These are phyloP conservation scores for Mallotus nudiflorus DNA, from an alignment of 345 rosid genomes.

Conservation along the genomic window DNA sequence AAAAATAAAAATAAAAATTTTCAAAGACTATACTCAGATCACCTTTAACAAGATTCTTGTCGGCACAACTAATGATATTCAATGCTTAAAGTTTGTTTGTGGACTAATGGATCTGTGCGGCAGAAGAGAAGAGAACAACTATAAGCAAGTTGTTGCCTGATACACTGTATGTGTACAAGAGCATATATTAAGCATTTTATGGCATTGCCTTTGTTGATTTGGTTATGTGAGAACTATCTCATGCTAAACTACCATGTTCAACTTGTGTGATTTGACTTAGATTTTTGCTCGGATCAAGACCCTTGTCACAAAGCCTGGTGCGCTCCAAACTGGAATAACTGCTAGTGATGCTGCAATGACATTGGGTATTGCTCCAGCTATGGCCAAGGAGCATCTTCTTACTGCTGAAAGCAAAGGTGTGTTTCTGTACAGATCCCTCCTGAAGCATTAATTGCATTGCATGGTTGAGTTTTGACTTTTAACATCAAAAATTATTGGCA, in stretches of 20 bases:
- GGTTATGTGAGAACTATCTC: not conserved
- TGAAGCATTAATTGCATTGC: not conserved
- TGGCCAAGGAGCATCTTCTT: constrained; percentile 97
- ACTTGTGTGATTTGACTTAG: constrained; percentile 29
- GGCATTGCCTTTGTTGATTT: not conserved
- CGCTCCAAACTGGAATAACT: constrained; percentile 67
- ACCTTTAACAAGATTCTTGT: too few species aligned
- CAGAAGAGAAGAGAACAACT: too few species aligned
- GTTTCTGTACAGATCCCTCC: constrained; percentile 9
- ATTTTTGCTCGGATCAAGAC: constrained; percentile 70
- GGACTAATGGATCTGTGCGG: too few species aligned
- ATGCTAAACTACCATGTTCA: not conserved
- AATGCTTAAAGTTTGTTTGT: too few species aligned
- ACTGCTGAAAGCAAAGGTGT: constrained; percentile 88
- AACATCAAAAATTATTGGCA: constrained; percentile 35
- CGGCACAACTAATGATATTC: too few species aligned
- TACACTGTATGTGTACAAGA: too few species aligned
- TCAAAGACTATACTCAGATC: too few species aligned
- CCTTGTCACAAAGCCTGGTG: constrained; percentile 64
- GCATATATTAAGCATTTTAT: too few species aligned
- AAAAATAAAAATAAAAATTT: too few species aligned
- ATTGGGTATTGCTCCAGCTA: constrained; percentile 90
- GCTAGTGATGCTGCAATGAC: constrained; percentile 95
- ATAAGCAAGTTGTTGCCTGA: too few species aligned
- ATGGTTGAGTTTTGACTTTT: constrained; percentile 4